Base-by-base conservation (phyloP, 1,284 basidiomycete species). In the Puccinia horiana region DNA sequence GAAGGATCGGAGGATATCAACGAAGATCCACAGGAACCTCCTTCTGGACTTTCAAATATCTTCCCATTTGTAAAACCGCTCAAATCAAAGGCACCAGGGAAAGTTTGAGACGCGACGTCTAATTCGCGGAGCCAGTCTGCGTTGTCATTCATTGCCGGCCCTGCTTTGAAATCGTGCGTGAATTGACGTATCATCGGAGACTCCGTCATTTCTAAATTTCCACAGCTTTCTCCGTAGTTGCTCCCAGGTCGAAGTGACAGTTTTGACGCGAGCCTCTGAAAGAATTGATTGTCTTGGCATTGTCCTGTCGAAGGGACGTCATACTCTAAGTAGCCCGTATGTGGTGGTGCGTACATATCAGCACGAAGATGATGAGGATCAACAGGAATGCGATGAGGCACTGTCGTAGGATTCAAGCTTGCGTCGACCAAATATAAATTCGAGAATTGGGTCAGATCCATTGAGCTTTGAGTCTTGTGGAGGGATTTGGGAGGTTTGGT, bases 361-460 rank as follows among this genome's bases (percentile, higher is more conserved):
- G 44, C 11, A 47, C 12, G 44, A 18, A 47, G 11, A 0, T 54
- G 52, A 54, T 54, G 52, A n/a, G 52, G 20, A 54, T 54, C 47
- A 29, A 20, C 56, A 26, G 9, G 54, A 1, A 73, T 54, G 26
- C 61, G 32, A 61, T 58, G 37, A 8, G 37, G 29, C 4, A 44
- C 26, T 29, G 40, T 26, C 23, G 35, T 23, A 70, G 11, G 49
- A 23, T 58, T 58, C 20, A 69, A 58, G 69, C 47, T 42, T 54
- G 65, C 26, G 35, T 81, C 70, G 35, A 65, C 44, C 69, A 74
- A 40, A 26, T 75, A 56, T 26, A 81, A 44, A n/a, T 81, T 81
- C 16, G 80, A 81, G n/a, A 81, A 81, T 56, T 75, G 70, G 75
- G 70, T 72, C 29, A 81, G 32, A 52, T 81, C 80, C 80, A 81